phyloP scores from a whole-genome alignment of 495 filamentous ascomycete species.

The Aspergillus saccharolyticus region DNA sequence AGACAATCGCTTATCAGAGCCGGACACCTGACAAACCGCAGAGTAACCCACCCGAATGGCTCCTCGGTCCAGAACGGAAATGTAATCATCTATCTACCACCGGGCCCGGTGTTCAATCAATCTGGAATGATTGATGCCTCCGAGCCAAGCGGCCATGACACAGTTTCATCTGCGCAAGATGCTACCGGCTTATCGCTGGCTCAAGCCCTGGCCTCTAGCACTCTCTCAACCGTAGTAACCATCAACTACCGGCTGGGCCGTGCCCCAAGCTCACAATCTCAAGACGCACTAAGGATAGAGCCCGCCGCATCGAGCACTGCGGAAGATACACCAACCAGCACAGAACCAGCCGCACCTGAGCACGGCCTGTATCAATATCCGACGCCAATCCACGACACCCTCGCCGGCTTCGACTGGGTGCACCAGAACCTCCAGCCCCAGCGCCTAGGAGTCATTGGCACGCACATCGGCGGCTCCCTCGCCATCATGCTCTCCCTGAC shows the following conservation, averaged over 20 bases:
- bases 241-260: constrained; percentile 40
- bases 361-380: constrained; percentile 28
- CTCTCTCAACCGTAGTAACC: constrained; percentile 35
- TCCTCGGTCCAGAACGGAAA: constrained; percentile 10
- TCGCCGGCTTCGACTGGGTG: constrained; percentile 39
- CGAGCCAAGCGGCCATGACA: not conserved
- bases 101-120: constrained; percentile 30
- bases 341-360: not conserved
- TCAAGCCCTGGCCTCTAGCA: constrained; percentile 20
- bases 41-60: constrained; percentile 23
- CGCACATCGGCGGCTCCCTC: constrained; percentile 51
- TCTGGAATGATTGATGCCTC: constrained; percentile 2
- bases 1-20: not conserved
- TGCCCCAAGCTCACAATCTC: not conserved
- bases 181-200: not conserved
- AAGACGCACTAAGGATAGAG: not conserved
- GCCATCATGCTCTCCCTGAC: constrained; percentile 56
- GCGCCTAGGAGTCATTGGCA: constrained; percentile 45
- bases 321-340: not conserved
- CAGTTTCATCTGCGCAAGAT: not conserved
- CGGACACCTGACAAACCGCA: constrained; percentile 7
- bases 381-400: constrained; percentile 40
- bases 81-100: constrained; percentile 37
- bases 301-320: no score
- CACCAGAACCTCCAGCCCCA: constrained; percentile 24